phyloP scores from a whole-genome alignment of 106 monocot species.

The Allium fistulosum region DNA sequence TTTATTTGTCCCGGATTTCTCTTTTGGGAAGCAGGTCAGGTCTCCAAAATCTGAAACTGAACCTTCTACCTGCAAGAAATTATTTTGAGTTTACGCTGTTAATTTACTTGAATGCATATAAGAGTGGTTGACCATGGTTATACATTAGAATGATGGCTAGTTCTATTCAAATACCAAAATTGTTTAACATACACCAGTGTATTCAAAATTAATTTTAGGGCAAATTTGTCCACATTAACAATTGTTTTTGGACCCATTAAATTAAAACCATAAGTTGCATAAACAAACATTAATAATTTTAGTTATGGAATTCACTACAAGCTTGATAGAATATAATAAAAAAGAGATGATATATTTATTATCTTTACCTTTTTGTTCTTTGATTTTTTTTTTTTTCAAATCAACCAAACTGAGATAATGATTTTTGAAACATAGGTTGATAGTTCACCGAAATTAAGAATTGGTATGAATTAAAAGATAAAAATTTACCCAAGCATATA shows the following conservation, averaged over 20 bases:
- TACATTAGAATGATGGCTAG: no score
- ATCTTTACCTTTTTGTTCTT: no score
- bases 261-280: no score
- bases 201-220: not conserved
- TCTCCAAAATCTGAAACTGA: conserved; percentile 65
- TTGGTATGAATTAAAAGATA: not conserved
- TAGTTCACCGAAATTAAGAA: not conserved
- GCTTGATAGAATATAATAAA: no score
- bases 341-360: no score
- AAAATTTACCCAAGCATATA: not conserved
- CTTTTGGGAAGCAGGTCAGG: conserved; percentile 77
- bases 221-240: not conserved
- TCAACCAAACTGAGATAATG: no score
- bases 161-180: not conserved
- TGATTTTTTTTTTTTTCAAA: no score
- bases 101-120: not conserved
- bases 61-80: conserved; percentile 51
- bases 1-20: conserved; percentile 58
- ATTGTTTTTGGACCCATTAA: not conserved
- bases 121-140: not conserved
- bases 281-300: no score
- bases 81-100: not conserved
- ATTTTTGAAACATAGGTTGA: no score
- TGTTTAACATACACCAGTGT: not conserved
- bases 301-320: no score